Conservation (phyloP, 75 land plant species). For the Sequoiadendron giganteum region DNA sequence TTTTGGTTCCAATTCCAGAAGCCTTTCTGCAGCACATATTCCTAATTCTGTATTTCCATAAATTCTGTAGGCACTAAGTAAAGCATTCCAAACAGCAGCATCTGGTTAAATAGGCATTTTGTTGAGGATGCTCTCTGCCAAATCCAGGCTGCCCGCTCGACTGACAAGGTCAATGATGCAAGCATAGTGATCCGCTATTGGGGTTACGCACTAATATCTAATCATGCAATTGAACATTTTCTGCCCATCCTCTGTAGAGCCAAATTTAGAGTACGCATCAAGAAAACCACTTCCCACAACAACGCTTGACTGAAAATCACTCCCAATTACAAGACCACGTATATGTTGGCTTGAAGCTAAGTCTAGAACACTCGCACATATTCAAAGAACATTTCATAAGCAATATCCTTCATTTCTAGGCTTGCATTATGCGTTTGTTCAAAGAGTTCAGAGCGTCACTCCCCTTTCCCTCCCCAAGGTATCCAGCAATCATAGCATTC, state of each 20-base stretch:
- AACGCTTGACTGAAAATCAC: background rate
- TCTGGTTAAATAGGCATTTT: constrained; percentile 18
- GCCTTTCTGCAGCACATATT: constrained; percentile 18
- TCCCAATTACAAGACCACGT: background rate
- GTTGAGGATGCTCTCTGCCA: constrained; percentile 17
- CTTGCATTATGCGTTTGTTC: constrained; percentile 13
- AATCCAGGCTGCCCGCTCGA: constrained; percentile 21
- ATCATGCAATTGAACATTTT: constrained; percentile 9
- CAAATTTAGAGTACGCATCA: constrained; percentile 7
- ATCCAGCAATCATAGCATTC: constrained; percentile 3
- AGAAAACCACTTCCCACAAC: constrained; percentile 9
- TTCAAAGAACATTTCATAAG: constrained; percentile 15
- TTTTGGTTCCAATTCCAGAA: constrained; percentile 7
- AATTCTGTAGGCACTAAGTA: constrained; percentile 27
- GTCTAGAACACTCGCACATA: constrained; percentile 1
- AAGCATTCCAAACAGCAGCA: constrained; percentile 18
- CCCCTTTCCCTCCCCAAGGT: background rate
- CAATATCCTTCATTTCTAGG: constrained; percentile 9
- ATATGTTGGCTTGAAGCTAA: background rate
- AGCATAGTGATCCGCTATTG: constrained; percentile 23
- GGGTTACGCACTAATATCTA: constrained; percentile 11
- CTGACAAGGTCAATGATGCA: constrained; percentile 31
- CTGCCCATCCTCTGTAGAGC: background rate
- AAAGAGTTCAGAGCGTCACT: constrained; percentile 14
- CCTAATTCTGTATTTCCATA: constrained; percentile 19